A percentile compares a stretch with the other conserved stretches of the same genome.
Conservation (phyloP, 1,284 basidiomycete species). For the Marasmius sp. region DNA sequence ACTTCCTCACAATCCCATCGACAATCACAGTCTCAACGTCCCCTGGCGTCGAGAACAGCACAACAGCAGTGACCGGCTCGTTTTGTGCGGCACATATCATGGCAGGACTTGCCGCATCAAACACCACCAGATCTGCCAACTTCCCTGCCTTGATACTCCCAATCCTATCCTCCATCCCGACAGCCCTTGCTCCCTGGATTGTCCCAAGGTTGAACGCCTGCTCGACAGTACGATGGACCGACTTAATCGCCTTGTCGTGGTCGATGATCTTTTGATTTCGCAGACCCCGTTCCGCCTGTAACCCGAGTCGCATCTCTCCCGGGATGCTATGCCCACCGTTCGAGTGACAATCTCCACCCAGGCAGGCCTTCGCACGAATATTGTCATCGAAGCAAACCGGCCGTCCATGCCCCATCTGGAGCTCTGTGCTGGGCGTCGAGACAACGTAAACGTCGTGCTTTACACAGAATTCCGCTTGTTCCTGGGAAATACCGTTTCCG, state of each 20-base stretch:
- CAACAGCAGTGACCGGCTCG: too few relatives aligned
- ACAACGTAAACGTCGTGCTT: constrained; percentile 7
- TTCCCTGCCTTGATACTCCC: too few relatives aligned
- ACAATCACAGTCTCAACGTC: too few relatives aligned
- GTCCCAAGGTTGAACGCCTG: too few relatives aligned
- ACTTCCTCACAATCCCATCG: too few relatives aligned
- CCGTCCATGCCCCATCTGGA: constrained; percentile 12
- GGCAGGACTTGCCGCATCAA: too few relatives aligned
- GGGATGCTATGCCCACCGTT: not conserved
- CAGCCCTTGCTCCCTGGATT: too few relatives aligned
- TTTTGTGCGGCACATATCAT: too few relatives aligned
- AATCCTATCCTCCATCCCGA: too few relatives aligned
- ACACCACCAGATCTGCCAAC: too few relatives aligned
- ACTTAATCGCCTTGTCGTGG: not conserved
- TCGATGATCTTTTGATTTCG: not conserved
- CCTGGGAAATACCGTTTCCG: not conserved
- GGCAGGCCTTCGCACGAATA: not conserved
- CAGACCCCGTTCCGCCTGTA: not conserved
- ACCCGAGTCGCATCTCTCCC: not conserved
- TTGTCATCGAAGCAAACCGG: constrained; percentile 13
- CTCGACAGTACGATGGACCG: not conserved
- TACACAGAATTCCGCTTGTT: constrained; percentile 4
- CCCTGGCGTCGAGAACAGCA: too few relatives aligned
- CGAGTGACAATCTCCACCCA: not conserved
- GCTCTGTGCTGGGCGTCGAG: constrained; percentile 13